Evolutionary conservation across 805 yeast species (phyloP).

Genomic region (Teunomyces funiuensis): DNA sequence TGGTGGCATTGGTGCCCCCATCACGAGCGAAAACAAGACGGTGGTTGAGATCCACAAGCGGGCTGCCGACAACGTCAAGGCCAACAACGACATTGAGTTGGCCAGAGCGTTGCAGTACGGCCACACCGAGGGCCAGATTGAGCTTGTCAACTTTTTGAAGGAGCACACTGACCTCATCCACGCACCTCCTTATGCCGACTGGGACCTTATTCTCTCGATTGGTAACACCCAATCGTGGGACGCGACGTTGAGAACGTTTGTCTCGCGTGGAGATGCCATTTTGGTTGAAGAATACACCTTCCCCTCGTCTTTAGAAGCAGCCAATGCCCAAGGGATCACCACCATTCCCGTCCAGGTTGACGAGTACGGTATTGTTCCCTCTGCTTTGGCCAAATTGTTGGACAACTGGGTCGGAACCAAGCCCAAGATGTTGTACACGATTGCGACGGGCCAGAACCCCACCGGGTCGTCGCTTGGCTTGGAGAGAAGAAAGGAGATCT

Average conservation of each 20-base stretch:
- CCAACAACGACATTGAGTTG: constrained; percentile 60
- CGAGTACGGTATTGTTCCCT: constrained; percentile 74
- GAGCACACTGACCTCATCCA: constrained; percentile 68
- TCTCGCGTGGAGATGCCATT: constrained; percentile 77
- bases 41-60: constrained; percentile 44
- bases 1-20: constrained; percentile 72
- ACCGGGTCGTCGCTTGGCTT: constrained; percentile 82
- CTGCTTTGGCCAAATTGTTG: constrained; percentile 58
- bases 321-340: constrained; percentile 66
- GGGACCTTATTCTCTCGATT: constrained; percentile 69
- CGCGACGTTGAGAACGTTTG: constrained; percentile 72
- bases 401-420: constrained; percentile 70
- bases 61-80: constrained; percentile 18
- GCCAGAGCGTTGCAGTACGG: constrained; percentile 93
- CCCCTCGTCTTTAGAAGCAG: constrained; percentile 82
- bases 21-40: constrained; percentile 42
- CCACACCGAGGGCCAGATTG: constrained; percentile 75
- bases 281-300: constrained; percentile 81
- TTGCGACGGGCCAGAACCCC: constrained; percentile 97
- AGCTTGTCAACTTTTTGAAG: constrained; percentile 61
- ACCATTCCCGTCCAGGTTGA: constrained; percentile 79
- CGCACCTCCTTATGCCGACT: constrained; percentile 50
- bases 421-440: constrained; percentile 87
- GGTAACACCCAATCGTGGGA: constrained; percentile 96
- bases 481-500: constrained; percentile 77